phyloP scores from a whole-genome alignment of 75 land plant species.

The Selaginella moellendorffii region DNA sequence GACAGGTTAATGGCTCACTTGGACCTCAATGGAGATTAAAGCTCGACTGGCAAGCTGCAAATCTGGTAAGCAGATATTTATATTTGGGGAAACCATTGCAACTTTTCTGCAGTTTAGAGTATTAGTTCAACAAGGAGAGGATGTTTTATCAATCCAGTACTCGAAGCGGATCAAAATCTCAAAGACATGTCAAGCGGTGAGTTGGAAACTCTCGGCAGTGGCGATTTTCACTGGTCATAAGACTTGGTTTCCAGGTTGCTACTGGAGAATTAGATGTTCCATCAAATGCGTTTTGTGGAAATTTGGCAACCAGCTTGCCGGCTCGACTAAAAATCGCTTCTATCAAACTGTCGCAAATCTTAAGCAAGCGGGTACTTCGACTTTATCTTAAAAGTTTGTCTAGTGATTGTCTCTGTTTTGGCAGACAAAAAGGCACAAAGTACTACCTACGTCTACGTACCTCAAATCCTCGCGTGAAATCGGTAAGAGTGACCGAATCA shows the following conservation, averaged over 20 bases:
- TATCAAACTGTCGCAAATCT: background rate
- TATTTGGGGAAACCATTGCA: too few species aligned
- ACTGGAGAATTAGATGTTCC: background rate
- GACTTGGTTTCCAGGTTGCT: too few species aligned
- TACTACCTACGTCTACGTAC: constrained; percentile 17
- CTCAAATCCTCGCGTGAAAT: constrained; percentile 19
- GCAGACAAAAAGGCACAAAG: constrained; percentile 15
- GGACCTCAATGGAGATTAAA: background rate
- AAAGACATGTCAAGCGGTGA: too few species aligned
- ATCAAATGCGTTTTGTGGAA: background rate
- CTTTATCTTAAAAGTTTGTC: too few species aligned
- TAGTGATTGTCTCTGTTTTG: background rate
- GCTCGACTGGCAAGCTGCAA: background rate
- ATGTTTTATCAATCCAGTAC: too few species aligned
- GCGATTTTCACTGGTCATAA: too few species aligned
- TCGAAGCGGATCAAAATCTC: too few species aligned
- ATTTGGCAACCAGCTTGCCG: background rate
- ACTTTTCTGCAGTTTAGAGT: too few species aligned
- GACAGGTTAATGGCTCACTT: background rate
- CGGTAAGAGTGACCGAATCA: constrained; percentile 20
- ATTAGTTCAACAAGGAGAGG: too few species aligned
- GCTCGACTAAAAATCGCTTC: background rate
- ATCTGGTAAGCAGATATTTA: too few species aligned
- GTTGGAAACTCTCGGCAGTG: too few species aligned
- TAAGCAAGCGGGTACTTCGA: background rate